These are phyloP conservation scores for Ocimum tenuiflorum DNA, from an alignment of 257 asterid genomes.

Conservation along the genomic window DNA sequence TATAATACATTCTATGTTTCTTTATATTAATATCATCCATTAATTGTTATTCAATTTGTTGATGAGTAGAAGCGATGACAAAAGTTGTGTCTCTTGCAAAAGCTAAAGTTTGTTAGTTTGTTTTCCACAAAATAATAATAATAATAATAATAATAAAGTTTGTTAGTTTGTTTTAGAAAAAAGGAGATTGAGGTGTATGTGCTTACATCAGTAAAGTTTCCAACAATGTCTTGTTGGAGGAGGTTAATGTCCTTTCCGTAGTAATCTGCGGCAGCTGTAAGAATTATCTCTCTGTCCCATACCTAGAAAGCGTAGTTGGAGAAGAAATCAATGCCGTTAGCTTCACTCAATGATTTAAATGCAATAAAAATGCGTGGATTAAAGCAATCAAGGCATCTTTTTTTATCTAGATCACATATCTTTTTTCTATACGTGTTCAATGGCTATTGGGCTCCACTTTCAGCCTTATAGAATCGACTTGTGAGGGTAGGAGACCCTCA, in stretches of 20 bases:
- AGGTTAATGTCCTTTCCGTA: conserved; percentile 65
- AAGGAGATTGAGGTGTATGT: neutral
- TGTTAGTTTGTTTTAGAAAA: no score
- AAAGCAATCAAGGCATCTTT: neutral
- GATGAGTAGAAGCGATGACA: no score
- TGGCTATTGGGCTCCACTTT: no score
- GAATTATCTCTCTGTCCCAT: conserved; percentile 95
- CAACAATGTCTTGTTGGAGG: conserved; percentile 49
- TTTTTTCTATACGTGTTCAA: no score
- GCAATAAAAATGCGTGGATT: neutral
- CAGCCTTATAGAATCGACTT: no score
- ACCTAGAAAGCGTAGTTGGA: conserved; percentile 35
- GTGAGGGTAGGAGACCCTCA: no score
- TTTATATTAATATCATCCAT: no score
- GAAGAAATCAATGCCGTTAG: neutral
- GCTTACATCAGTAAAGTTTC: conserved; percentile 71
- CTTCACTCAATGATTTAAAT: neutral
- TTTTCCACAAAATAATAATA: no score
- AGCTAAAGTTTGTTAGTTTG: neutral
- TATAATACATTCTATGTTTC: no score
- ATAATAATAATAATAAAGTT: no score
- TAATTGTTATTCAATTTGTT: no score
- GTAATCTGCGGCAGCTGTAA: conserved; percentile 77
- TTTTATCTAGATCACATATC: neutral
- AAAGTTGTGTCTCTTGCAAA: neutral